Conservation (phyloP, 2,329 filamentous ascomycete genomes). For the Geosmithia morbida region DNA sequence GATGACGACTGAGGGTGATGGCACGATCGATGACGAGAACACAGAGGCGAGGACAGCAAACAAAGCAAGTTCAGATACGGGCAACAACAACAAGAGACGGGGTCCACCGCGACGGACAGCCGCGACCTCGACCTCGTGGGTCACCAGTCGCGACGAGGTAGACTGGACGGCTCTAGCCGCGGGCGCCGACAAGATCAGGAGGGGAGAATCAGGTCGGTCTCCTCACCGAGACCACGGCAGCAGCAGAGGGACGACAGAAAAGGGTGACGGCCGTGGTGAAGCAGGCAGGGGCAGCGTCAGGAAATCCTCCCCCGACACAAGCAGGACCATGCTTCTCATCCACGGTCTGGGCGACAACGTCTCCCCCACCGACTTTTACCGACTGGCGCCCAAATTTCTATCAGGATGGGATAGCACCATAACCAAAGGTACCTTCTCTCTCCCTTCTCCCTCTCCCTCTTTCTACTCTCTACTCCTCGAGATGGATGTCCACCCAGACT, state of each 20-base stretch:
- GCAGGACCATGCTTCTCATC: slow-evolving; percentile 35
- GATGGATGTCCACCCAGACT: too few species aligned
- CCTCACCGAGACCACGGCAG: not conserved
- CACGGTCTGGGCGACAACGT: slow-evolving; percentile 43
- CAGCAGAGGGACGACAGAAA: too few species aligned
- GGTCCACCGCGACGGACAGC: too few species aligned
- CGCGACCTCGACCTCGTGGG: too few species aligned
- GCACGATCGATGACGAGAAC: not conserved
- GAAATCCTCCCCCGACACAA: not conserved
- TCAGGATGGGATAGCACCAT: slow-evolving; percentile 54
- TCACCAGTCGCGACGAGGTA: not conserved
- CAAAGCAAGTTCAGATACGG: too few species aligned
- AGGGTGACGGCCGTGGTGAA: too few species aligned
- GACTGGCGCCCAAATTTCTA: slow-evolving; percentile 49
- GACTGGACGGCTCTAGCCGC: not conserved
- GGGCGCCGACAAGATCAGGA: not conserved
- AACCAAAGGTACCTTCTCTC: slow-evolving; percentile 27
- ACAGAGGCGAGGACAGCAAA: too few species aligned
- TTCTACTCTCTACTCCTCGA: too few species aligned
- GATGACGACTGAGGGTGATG: not conserved
- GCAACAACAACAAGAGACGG: too few species aligned
- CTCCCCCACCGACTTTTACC: slow-evolving; percentile 54
- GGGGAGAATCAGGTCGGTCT: not conserved
- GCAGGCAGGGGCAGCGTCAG: too few species aligned
- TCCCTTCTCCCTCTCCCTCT: too few species aligned